Percentiles rank a stretch among this genome's conserved stretches.
phyloP scores from a whole-genome alignment of 768 basidiomycete species.

The Leccinellum luteum region DNA sequence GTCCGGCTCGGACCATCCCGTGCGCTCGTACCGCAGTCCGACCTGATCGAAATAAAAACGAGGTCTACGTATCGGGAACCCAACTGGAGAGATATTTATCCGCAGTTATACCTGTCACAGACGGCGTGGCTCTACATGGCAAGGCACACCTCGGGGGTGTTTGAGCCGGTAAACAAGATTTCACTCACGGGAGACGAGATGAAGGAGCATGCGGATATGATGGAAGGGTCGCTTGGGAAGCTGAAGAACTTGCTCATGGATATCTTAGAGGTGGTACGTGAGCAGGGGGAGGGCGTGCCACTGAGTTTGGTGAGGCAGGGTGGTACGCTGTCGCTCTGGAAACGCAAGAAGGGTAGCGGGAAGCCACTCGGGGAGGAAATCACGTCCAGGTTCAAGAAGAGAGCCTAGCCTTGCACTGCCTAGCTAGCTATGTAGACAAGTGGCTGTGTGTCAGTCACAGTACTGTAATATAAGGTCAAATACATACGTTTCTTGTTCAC shows the following conservation, averaged over 20 bases:
- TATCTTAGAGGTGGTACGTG: constrained; percentile 49
- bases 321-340: constrained; percentile 46
- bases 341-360: constrained; percentile 36
- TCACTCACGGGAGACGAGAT: constrained; percentile 34
- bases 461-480: neutral
- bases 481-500: too few species aligned
- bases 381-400: constrained; percentile 15
- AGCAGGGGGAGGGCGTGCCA: constrained; percentile 50
- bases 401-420: too few species aligned
- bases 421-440: neutral
- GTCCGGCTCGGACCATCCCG: constrained; percentile 27
- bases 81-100: constrained; percentile 61
- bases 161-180: constrained; percentile 47
- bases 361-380: constrained; percentile 21
- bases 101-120: constrained; percentile 69
- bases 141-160: constrained; percentile 53
- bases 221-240: constrained; percentile 23
- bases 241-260: constrained; percentile 27
- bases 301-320: constrained; percentile 53
- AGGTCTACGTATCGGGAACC: constrained; percentile 27
- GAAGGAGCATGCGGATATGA: constrained; percentile 19
- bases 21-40: constrained; percentile 33
- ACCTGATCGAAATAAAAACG: constrained; percentile 38
- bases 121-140: constrained; percentile 61
- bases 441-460: constrained; percentile 20